A percentile compares a stretch with the other conserved stretches of the same genome.
These are phyloP conservation scores for Candida montana DNA, from an alignment of 805 yeast genomes.

Conservation along the genomic window DNA sequence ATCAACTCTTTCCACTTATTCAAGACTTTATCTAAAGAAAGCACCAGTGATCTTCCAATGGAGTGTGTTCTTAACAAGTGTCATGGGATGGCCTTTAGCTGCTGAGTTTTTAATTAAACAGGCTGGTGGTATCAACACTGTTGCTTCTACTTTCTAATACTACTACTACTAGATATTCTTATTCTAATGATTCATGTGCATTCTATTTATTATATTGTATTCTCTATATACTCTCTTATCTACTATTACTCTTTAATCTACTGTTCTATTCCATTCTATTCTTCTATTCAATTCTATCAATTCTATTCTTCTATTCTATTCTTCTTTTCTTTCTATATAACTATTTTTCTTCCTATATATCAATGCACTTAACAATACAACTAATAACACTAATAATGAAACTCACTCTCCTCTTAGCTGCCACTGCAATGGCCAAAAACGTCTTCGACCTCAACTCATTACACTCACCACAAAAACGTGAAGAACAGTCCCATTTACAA, in stretches of 20 bases:
- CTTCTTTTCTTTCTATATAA: too few relatives aligned
- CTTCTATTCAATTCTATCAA: too few relatives aligned
- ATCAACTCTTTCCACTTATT: conserved; percentile 7
- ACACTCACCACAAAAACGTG: not conserved
- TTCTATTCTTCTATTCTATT: too few relatives aligned
- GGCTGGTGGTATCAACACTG: conserved; percentile 5
- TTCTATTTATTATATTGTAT: too few relatives aligned
- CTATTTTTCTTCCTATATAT: too few relatives aligned
- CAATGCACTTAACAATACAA: not conserved
- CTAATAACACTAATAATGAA: not conserved
- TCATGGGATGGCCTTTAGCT: conserved; percentile 22
- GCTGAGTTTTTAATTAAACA: conserved; percentile 10
- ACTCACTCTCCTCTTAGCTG: not conserved
- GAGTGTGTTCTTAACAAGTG: conserved; percentile 17
- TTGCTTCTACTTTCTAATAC: not conserved
- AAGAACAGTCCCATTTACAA: not conserved
- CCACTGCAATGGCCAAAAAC: not conserved
- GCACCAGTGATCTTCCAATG: conserved; percentile 21
- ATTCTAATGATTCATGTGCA: too few relatives aligned
- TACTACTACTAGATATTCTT: too few relatives aligned
- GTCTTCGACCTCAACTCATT: conserved; percentile 1
- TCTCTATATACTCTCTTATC: too few relatives aligned
- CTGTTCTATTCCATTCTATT: too few relatives aligned
- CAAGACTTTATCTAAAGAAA: conserved; percentile 14
- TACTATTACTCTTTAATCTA: too few relatives aligned